phyloP scores from a whole-genome alignment of 2,329 filamentous ascomycete genomes.

The Ophiostoma fasciatum region DNA sequence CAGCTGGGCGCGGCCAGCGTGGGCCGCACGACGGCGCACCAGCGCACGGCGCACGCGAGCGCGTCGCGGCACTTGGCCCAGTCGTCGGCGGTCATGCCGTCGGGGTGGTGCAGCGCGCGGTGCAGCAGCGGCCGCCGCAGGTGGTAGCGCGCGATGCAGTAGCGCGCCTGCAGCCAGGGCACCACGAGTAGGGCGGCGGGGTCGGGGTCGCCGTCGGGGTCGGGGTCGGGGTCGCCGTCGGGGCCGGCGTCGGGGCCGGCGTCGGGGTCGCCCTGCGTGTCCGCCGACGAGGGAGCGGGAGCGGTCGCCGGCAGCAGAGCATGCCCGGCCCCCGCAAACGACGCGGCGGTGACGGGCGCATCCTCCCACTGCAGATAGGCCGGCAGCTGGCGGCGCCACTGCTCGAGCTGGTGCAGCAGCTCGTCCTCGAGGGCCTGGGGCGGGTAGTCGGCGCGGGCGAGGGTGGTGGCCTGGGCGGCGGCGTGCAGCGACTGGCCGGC shows the following conservation, averaged over 20 bases:
- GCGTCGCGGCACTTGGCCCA: constrained; percentile 12
- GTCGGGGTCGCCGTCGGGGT: not conserved
- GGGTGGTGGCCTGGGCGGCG: constrained; percentile 4
- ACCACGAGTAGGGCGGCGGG: no score
- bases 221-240: not conserved
- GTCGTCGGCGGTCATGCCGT: constrained; percentile 10
- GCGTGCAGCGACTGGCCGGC: constrained; percentile 2
- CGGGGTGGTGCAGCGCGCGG: constrained; percentile 11
- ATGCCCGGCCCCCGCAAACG: no score
- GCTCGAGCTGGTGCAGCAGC: constrained; percentile 38
- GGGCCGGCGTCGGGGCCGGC: constrained; percentile 7
- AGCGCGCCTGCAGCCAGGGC: constrained; percentile 12
- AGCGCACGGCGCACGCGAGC: constrained; percentile 7
- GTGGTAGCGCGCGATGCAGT: constrained; percentile 12
- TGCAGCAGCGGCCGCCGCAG: constrained; percentile 11
- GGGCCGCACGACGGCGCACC: constrained; percentile 8
- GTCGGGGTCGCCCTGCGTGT: no score
- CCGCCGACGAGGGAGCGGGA: no score
- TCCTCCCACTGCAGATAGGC: constrained; percentile 10
- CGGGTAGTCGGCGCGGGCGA: constrained; percentile 22
- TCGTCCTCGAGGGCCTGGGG: constrained; percentile 33
- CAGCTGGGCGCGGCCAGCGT: constrained; percentile 7
- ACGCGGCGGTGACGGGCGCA: no score
- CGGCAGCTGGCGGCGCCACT: constrained; percentile 37
- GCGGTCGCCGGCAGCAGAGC: no score